These are phyloP conservation scores for Ophiorrhiza pumila DNA, from an alignment of 257 asterid species.

Conservation along the genomic window DNA sequence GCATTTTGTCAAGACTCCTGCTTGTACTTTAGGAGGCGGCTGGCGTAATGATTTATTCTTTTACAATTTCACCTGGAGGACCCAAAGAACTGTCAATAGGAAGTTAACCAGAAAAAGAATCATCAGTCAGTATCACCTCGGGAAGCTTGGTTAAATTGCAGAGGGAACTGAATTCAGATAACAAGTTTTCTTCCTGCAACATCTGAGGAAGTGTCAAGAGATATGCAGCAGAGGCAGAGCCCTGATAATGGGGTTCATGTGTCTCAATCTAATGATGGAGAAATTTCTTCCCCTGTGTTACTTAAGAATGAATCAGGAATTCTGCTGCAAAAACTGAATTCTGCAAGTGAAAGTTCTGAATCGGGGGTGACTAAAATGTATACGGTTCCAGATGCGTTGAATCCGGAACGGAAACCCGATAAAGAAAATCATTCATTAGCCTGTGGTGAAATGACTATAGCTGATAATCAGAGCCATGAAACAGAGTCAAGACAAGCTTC, in stretches of 20 bases:
- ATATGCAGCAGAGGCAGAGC: slow-evolving; percentile 24
- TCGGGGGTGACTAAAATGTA: neutral
- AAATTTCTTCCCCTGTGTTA: slow-evolving; percentile 12
- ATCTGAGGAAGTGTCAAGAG: slow-evolving; percentile 24
- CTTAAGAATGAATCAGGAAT: slow-evolving; percentile 22
- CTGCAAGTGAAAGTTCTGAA: slow-evolving; percentile 4
- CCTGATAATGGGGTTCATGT: slow-evolving; percentile 21
- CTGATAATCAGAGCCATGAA: slow-evolving; percentile 3
- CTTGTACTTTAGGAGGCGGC: slow-evolving; percentile 34
- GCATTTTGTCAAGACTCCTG: slow-evolving; percentile 7
- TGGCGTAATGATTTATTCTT: slow-evolving; percentile 28
- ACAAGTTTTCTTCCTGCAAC: slow-evolving; percentile 17
- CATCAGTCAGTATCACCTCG: neutral
- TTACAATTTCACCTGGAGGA: slow-evolving; percentile 24
- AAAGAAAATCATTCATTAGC: neutral
- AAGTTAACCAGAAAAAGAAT: neutral
- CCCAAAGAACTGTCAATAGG: neutral
- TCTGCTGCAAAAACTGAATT: slow-evolving; percentile 16
- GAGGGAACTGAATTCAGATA: slow-evolving; percentile 21
- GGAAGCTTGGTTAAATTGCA: slow-evolving; percentile 11
- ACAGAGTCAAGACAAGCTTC: slow-evolving; percentile 3
- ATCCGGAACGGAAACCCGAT: neutral
- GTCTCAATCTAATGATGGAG: slow-evolving; percentile 26
- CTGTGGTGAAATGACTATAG: neutral
- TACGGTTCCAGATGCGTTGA: neutral